These are phyloP conservation scores for Penicillium sp. DNA, from an alignment of 2,329 filamentous ascomycete species.

Conservation along the genomic window DNA sequence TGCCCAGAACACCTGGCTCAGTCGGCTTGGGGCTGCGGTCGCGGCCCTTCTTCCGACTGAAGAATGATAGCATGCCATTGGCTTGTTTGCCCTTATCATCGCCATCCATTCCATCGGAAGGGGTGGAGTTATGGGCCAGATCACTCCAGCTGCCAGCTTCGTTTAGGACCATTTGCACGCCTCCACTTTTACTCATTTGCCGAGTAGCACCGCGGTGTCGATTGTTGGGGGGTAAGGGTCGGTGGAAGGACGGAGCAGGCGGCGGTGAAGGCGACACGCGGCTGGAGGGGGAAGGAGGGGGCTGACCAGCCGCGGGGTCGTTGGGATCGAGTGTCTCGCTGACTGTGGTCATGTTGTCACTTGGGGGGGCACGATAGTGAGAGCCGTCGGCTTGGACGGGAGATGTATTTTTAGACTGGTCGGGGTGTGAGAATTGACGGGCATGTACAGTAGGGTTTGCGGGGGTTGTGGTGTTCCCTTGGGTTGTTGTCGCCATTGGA, in stretches of 20 bases:
- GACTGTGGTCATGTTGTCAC: constrained; percentile 28
- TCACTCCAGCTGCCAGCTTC: constrained; percentile 89
- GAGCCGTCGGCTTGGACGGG: constrained; percentile 33
- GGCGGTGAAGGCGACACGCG: constrained; percentile 28
- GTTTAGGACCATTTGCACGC: constrained; percentile 87
- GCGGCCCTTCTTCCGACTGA: constrained; percentile 84
- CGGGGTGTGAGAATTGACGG: constrained; percentile 40
- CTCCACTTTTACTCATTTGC: constrained; percentile 74
- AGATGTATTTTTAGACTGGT: constrained; percentile 31
- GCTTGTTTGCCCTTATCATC: constrained; percentile 47
- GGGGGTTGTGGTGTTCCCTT: constrained; percentile 13
- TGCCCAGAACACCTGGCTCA: constrained; percentile 88
- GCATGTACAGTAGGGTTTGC: constrained; percentile 29
- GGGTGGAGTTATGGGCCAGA: constrained; percentile 74
- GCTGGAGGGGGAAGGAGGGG: constrained; percentile 31
- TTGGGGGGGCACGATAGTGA: constrained; percentile 29
- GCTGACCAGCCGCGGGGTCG: constrained; percentile 21
- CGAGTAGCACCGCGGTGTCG: constrained; percentile 63
- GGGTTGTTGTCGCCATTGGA: constrained; percentile 24
- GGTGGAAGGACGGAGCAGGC: constrained; percentile 40
- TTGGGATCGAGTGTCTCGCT: constrained; percentile 33
- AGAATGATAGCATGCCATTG: constrained; percentile 82
- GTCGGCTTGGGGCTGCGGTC: constrained; percentile 92
- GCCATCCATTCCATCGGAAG: constrained; percentile 59
- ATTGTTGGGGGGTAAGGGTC: constrained; percentile 39